Conservation (phyloP, 1,139 yeast genomes). For the Geotrichum klebahnii region DNA sequence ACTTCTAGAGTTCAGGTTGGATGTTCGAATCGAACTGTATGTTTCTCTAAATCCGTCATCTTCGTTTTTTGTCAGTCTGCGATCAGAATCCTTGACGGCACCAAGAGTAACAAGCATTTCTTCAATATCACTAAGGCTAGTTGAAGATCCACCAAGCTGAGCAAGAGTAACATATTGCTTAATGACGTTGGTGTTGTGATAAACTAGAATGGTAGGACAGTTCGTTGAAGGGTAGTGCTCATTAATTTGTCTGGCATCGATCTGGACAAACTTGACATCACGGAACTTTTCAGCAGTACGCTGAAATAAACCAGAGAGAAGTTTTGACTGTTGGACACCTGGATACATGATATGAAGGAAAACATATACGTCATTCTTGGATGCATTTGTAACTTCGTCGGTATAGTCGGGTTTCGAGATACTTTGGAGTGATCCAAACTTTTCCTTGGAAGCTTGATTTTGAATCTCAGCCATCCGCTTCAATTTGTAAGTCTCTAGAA, state of each 20-base stretch:
- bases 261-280: constrained; percentile 89
- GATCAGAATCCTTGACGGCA: constrained; percentile 63
- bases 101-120: constrained; percentile 58
- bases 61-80: constrained; percentile 59
- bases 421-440: constrained; percentile 72
- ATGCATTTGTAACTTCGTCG: constrained; percentile 77
- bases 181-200: constrained; percentile 67
- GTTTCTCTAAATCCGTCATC: constrained; percentile 43
- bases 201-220: constrained; percentile 85
- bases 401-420: constrained; percentile 85
- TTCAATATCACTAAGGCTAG: constrained; percentile 66
- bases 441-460: constrained; percentile 55
- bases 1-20: constrained; percentile 6
- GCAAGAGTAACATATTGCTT: constrained; percentile 77
- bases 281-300: constrained; percentile 39
- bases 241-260: constrained; percentile 81
- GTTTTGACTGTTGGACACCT: constrained; percentile 67
- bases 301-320: constrained; percentile 54
- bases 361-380: constrained; percentile 52
- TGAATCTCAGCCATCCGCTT: constrained; percentile 72
- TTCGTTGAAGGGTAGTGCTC: constrained; percentile 86
- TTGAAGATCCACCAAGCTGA: constrained; percentile 78
- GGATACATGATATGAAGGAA: constrained; percentile 72
- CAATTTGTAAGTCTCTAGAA: constrained; percentile 65
- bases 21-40: constrained; percentile 14